Percentiles rank a stretch among this genome's conserved stretches.
Evolutionary conservation across 2,329 filamentous ascomycete species (phyloP).

Genomic region (Geosmithia morbida): DNA sequence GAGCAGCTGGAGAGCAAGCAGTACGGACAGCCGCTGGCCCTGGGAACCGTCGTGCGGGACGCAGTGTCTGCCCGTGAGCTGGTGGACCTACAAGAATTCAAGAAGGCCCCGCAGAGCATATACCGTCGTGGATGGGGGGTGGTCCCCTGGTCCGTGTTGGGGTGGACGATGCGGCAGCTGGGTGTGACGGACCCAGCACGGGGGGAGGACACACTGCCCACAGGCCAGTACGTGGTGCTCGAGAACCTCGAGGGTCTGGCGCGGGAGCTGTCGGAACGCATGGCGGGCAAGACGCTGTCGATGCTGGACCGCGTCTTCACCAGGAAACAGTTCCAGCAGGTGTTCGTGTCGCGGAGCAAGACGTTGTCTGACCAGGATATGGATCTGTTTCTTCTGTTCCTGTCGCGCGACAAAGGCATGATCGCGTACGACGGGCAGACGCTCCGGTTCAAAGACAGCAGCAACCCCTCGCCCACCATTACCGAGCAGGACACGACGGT

Average conservation of each 20-base stretch:
- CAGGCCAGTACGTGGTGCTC: conserved; percentile 51
- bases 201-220: conserved; percentile 40
- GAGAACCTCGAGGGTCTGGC: conserved; percentile 46
- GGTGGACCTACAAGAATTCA: conserved; percentile 56
- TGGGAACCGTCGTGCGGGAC: conserved; percentile 66
- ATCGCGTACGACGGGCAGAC: conserved; percentile 49
- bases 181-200: conserved; percentile 39
- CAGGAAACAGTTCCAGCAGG: conserved; percentile 45
- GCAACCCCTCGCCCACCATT: conserved; percentile 49
- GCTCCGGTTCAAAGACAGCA: conserved; percentile 55
- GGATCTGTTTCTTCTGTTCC: conserved; percentile 53
- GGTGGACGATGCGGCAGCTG: conserved; percentile 61
- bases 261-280: conserved; percentile 34
- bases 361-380: conserved; percentile 49
- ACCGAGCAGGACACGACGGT: conserved; percentile 70
- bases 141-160: conserved; percentile 54
- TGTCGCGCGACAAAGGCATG: conserved; percentile 50
- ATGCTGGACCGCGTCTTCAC: conserved; percentile 56
- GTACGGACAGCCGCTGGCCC: conserved; percentile 66
- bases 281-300: conserved; percentile 21
- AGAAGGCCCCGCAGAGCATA: conserved; percentile 50
- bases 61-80: conserved; percentile 55
- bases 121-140: conserved; percentile 57
- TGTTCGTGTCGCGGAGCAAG: conserved; percentile 34
- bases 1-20: conserved; percentile 60